Conservation (phyloP, 331 rosid genomes). For the Quercus tomentella region DNA sequence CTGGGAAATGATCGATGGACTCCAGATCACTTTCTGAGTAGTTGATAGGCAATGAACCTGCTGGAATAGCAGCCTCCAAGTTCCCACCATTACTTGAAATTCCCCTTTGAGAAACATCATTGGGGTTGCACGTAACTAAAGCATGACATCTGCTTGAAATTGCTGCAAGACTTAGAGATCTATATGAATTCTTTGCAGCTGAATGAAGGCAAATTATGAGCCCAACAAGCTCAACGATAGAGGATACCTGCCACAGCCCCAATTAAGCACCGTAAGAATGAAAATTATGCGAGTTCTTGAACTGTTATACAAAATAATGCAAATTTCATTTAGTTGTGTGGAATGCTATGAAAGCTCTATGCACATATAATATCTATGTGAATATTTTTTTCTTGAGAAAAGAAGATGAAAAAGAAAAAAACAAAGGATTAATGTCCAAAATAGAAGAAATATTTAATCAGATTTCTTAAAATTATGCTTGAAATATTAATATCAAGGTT, state of each 20-base stretch:
- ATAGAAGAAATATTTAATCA: no score
- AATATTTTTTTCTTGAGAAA: background rate
- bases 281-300: background rate
- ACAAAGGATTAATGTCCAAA: background rate
- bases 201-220: slow-evolving; percentile 37
- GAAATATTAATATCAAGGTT: background rate
- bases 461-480: no score
- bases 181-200: slow-evolving; percentile 42
- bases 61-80: background rate
- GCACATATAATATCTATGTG: background rate
- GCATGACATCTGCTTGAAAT: slow-evolving; percentile 53
- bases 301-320: background rate
- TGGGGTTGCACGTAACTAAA: slow-evolving; percentile 37
- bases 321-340: background rate
- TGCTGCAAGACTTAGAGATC: slow-evolving; percentile 45
- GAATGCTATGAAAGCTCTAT: background rate
- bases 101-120: slow-evolving; percentile 5
- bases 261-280: background rate
- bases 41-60: slow-evolving; percentile 8
- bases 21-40: slow-evolving; percentile 42
- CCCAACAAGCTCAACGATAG: slow-evolving; percentile 40
- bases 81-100: slow-evolving; percentile 2
- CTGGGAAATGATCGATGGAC: slow-evolving; percentile 23
- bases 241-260: slow-evolving; percentile 25
- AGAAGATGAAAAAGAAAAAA: background rate